Base-by-base conservation (phyloP, 1,284 basidiomycete species). In the Apiotrichum gamsii region DNA sequence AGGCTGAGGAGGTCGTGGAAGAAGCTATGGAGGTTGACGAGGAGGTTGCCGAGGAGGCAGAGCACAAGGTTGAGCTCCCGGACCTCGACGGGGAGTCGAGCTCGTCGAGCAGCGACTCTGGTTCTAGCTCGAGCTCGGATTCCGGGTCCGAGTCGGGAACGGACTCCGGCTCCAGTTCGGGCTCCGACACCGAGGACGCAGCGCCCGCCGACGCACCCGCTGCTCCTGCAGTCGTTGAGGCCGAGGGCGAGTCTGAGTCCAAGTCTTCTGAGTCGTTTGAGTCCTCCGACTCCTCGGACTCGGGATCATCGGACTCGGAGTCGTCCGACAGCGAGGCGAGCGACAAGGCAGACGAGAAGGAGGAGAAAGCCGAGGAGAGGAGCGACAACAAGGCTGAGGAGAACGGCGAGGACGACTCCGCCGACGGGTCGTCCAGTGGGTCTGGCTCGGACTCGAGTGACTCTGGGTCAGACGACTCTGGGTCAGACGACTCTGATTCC, bases 381-480 rank as follows among this genome's bases (percentile, higher is more conserved):
- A 15, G 9, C 15, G 39, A 32, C 29, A 39, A 31, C 5, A 23
- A 40, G 19, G 20, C n/a, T 4, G 39, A 40, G 34, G 3, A 18
- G 3, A 18, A 6, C 9, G 34, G 19, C n/a, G 18, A 16, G 16
- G 16, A 38, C n/a, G 38, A 20, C n/a, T 5, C 15, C 20, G 13
- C 10, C 21, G 20, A 9, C 13, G 19, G 24, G 15, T 20, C 36
- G 8, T 20, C 21, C 25, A 28, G 25, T 14, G 34, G 5, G 19
- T 36, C 34, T 11, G 34, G 21, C 31, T 52, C 51, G 5, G 47
- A 45, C 21, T 56, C 54, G 10, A 47, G 51, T 38, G 46, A 43
- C 38, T 58, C 52, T 23, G 39, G 31, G n/a, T n/a, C 20, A 11
- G 9, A 14, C 18, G 52, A 41, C 15, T 42, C 42, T 15, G 43